Evolutionary conservation across 768 basidiomycete genomes (phyloP), one percentile per base, ranked within the genome.

Genomic region (Trametes villosa): DNA sequence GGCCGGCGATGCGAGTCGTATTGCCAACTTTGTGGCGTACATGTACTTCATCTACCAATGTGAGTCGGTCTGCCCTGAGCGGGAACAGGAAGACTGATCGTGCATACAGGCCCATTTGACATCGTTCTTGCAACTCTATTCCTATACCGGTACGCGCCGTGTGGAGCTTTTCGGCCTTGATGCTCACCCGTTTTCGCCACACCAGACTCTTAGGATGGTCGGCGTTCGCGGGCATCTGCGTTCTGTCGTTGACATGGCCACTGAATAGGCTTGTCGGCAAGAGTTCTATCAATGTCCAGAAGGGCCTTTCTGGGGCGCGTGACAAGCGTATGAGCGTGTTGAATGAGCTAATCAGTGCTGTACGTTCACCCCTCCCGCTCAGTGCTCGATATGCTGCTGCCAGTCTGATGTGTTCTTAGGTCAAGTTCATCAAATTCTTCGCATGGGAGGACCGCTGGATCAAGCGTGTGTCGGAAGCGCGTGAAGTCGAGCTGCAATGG

Each of bases 61-160:
- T n/a, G n/a, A n/a, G n/a, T n/a, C n/a, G n/a, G n/a, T n/a, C n/a
- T n/a, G n/a, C n/a, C n/a, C n/a, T n/a, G n/a, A n/a, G n/a, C n/a
- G n/a, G n/a, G n/a, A n/a, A n/a, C n/a, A n/a, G n/a, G n/a, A n/a
- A n/a, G n/a, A n/a, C n/a, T n/a, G n/a, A n/a, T n/a, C n/a, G n/a
- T n/a, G n/a, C n/a, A n/a, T n/a, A 86, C 86, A 69, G 87, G 86
- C 3, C 93, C 92, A 0, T 81, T 95, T 52, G 91, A 94, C 68
- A 83, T 94, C 31, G 60, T 87, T 58, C 85, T 95, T 34, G 92
- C 88, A 5, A 78, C 83, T 0, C 57, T 79, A 11, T 92, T 94
- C 75, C 79, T 95, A 30, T 95, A 92, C 77, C 84, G 88, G 91
- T n/a, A n/a, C n/a, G n/a, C n/a, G n/a, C n/a, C n/a, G n/a, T n/a